Percentiles rank a stretch among this genome's conserved stretches.
phyloP scores from a whole-genome alignment of 2,329 filamentous ascomycete genomes.

The Fusarium chlamydosporum region DNA sequence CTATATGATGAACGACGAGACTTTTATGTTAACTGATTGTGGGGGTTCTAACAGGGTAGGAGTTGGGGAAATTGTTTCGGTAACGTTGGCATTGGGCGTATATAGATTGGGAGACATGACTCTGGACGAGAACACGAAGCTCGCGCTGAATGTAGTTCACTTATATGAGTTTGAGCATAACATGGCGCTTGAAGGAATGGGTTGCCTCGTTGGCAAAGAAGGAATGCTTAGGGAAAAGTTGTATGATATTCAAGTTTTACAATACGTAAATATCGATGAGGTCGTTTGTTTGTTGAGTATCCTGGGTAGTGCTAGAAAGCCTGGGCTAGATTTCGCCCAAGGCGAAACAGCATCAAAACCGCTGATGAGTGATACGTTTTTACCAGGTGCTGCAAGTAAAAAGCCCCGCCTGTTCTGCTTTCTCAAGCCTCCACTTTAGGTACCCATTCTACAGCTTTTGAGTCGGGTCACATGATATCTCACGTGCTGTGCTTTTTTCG shows the following conservation, averaged over 20 bases:
- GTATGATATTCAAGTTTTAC: background rate
- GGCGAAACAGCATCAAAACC: too few relatives aligned
- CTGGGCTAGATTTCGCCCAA: background rate
- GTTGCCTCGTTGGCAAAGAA: slow-evolving; percentile 41
- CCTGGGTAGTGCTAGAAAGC: too few relatives aligned
- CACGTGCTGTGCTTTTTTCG: slow-evolving; percentile 26
- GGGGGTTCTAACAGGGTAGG: slow-evolving; percentile 37
- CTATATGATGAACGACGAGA: slow-evolving; percentile 15
- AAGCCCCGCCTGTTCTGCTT: too few relatives aligned
- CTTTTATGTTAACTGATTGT: slow-evolving; percentile 37
- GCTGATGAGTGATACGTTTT: too few relatives aligned
- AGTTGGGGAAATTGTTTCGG: slow-evolving; percentile 44
- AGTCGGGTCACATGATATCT: background rate
- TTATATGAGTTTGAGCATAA: slow-evolving; percentile 22
- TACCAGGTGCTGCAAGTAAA: too few relatives aligned
- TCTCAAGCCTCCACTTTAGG: too few relatives aligned
- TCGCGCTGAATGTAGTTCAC: slow-evolving; percentile 41
- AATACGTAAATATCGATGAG: background rate
- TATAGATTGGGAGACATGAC: slow-evolving; percentile 41
- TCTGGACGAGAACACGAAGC: slow-evolving; percentile 36
- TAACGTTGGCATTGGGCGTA: slow-evolving; percentile 39
- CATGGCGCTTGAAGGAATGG: slow-evolving; percentile 40
- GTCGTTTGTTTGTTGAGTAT: background rate
- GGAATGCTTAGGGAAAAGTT: slow-evolving; percentile 31
- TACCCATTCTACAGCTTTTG: background rate